A percentile compares a stretch with the other conserved stretches of the same genome.
phyloP scores from a whole-genome alignment of 2,329 filamentous ascomycete species.

The Blastomyces percursus region DNA sequence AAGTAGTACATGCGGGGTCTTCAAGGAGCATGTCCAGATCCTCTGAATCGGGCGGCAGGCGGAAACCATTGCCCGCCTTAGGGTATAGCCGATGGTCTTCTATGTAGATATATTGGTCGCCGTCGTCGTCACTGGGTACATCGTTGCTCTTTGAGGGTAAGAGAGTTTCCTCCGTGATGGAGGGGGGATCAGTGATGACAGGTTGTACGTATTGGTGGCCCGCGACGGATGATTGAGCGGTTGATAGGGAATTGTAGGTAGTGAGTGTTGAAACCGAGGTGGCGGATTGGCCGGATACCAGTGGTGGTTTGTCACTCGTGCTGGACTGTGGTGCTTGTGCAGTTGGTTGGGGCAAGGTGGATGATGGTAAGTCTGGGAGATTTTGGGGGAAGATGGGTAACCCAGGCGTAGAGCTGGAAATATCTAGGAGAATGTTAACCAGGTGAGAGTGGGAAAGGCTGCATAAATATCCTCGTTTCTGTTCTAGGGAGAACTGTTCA shows the following conservation, averaged over 20 bases:
- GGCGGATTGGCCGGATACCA: conserved; percentile 10
- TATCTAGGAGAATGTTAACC: conserved; percentile 53
- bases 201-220: conserved; percentile 13
- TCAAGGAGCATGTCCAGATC: conserved; percentile 54
- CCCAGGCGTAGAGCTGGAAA: conserved; percentile 51
- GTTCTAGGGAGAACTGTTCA: conserved; percentile 21
- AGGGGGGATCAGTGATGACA: not conserved
- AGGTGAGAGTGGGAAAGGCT: conserved; percentile 51
- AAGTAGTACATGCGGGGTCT: conserved; percentile 45
- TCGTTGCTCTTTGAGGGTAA: not conserved
- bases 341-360: conserved; percentile 8
- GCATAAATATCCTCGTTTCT: conserved; percentile 55
- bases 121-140: conserved; percentile 11
- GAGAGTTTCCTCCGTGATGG: conserved; percentile 1
- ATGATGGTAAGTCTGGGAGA: conserved; percentile 16
- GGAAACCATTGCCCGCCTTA: conserved; percentile 51
- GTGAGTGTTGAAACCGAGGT: conserved; percentile 5
- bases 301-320: conserved; percentile 11
- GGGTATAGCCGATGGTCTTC: conserved; percentile 52
- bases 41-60: conserved; percentile 45
- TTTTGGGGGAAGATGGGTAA: conserved; percentile 52
- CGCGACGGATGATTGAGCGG: conserved; percentile 6
- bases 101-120: conserved; percentile 39
- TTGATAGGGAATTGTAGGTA: conserved; percentile 4
- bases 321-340: conserved; percentile 4